A percentile compares a stretch with the other conserved stretches of the same genome.
These are phyloP conservation scores for Leucogyrophana mollusca DNA, from an alignment of 768 basidiomycete species.

Conservation along the genomic window DNA sequence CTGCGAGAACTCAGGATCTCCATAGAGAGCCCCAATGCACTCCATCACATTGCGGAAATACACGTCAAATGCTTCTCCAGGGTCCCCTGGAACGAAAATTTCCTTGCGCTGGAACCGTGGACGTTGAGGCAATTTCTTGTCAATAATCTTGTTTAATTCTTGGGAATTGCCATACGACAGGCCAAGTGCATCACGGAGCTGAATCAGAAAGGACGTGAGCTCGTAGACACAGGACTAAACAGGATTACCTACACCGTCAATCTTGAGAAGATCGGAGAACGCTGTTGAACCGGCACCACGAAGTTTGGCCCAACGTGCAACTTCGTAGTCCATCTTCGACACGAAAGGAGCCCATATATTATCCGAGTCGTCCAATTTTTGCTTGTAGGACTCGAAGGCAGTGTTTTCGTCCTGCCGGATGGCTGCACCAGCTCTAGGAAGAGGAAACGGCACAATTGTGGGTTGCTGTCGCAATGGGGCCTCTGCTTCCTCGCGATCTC, in stretches of 20 bases:
- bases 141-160: conserved; percentile 22
- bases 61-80: conserved; percentile 28
- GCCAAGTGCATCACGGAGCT: conserved; percentile 1
- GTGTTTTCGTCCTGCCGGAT: background rate
- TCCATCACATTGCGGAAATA: conserved; percentile 33
- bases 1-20: conserved; percentile 29
- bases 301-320: conserved; percentile 41
- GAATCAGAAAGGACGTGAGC: conserved; percentile 6
- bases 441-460: background rate
- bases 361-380: background rate
- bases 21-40: conserved; percentile 34
- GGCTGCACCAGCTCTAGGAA: background rate
- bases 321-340: conserved; percentile 36
- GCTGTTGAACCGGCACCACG: conserved; percentile 35
- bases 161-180: conserved; percentile 9
- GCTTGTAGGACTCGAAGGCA: background rate
- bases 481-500: background rate
- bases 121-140: conserved; percentile 16
- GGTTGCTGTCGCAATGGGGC: background rate
- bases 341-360: conserved; percentile 30
- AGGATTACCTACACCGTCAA: conserved; percentile 34
- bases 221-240: background rate
- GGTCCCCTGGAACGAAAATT: conserved; percentile 25
- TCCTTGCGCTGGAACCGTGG: background rate
- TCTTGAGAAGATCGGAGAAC: conserved; percentile 35